Conservation (phyloP, 1,139 yeast species). For the Wickerhamomyces sp. region DNA sequence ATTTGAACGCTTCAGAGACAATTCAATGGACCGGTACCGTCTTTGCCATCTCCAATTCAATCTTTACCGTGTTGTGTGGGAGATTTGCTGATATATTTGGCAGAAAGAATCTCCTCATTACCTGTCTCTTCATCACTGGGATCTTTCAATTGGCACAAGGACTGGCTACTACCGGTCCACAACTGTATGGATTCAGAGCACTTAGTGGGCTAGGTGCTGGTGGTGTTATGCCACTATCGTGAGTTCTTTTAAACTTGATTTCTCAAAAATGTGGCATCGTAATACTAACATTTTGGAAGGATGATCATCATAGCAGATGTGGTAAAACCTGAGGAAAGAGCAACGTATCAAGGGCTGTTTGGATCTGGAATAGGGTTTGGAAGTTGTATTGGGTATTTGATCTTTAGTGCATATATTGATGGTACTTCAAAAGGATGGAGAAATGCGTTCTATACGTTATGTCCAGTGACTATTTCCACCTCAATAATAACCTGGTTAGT, state of each 20-base stretch:
- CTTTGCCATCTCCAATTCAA: conserved; percentile 38
- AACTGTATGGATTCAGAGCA: conserved; percentile 32
- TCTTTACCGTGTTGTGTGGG: conserved; percentile 37
- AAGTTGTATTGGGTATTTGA: conserved; percentile 49
- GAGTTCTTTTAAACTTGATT: no score
- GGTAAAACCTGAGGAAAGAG: conserved; percentile 34
- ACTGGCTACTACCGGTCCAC: conserved; percentile 27
- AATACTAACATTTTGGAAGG: no score
- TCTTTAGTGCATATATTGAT: conserved; percentile 44
- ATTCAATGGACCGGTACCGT: conserved; percentile 45
- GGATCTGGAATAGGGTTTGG: conserved; percentile 50
- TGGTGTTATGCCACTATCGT: conserved; percentile 31
- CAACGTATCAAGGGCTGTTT: conserved; percentile 36
- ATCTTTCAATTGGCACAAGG: conserved; percentile 29
- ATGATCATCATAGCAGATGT: conserved; percentile 35
- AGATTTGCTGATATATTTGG: conserved; percentile 35
- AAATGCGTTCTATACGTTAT: conserved; percentile 37
- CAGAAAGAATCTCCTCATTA: conserved; percentile 28
- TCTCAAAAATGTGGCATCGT: no score
- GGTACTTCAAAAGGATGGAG: conserved; percentile 34
- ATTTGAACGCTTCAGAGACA: conserved; percentile 31
- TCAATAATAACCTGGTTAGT: conserved; percentile 12
- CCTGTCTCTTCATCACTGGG: conserved; percentile 32
- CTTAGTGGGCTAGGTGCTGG: conserved; percentile 37
- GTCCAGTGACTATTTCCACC: conserved; percentile 37